Base-by-base conservation (phyloP, 2,329 filamentous ascomycete genomes). In the Diaporthe sp. region DNA sequence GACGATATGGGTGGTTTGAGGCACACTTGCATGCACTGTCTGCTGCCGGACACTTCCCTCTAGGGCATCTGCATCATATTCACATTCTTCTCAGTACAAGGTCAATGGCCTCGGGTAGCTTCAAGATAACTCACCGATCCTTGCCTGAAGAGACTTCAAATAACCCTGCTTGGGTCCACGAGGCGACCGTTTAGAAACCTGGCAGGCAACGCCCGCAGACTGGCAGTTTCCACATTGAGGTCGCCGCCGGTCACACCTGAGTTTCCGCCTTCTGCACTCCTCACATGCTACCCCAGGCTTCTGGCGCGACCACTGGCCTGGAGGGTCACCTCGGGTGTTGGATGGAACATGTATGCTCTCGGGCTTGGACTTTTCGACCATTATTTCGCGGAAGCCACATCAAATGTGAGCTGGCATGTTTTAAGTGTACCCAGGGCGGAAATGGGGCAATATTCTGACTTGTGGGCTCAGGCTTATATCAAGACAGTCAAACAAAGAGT, bases 151-250 rank as follows among this genome's bases (percentile, higher is more conserved):
- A 28, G 77, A 78, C 65, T 79, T 79, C 34, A 79, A 62, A 67
- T 79, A 79, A 8, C 78, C 78, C 68, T 78, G 78, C 37, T 79
- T 79, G 1, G 78, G 78, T 7, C 75, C 76, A 72, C 80, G 75
- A 75, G 61, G 42, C 3, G 61, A 49, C 17, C 61, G 42, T 31
- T 42, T 67, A 67, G 61, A 49, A 34, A 67, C 61, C 17, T 67
- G 42, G 19, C 61, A 67, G 19, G 42, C 19, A 13, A 67, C 28
- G 42, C 61, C 44, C 7, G 42, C 61, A 31, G 61, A 67, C 28
- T 49, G 42, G 12, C 61, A 67, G 44, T 46, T 67, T 7, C 61
- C 61, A 31, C 61, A 67, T 37, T 67, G 61, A 7, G 61, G 61
- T 34, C 61, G 61, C 34, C 42, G 28, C 9, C 61, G 61, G 42